phyloP scores from a whole-genome alignment of 768 basidiomycete species.

The Tricholoma matsutake region DNA sequence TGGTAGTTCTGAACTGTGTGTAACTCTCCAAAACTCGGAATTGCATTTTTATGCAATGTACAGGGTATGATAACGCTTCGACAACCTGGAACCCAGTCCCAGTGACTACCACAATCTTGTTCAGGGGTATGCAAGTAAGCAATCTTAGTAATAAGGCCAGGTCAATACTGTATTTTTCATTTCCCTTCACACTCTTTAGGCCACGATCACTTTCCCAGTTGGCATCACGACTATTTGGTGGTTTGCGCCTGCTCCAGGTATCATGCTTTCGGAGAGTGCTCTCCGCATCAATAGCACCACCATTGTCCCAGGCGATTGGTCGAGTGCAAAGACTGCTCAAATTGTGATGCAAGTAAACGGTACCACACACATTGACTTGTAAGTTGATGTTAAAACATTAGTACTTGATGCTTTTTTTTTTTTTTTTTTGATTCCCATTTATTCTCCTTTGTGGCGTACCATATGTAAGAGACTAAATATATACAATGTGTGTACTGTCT shows the following conservation, averaged over 20 bases:
- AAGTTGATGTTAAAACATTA: no score
- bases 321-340: no score
- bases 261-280: no score
- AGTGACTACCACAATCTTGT: constrained; percentile 58
- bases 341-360: no score
- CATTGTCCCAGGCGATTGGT: no score
- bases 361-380: no score
- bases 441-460: no score
- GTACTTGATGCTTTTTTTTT: no score
- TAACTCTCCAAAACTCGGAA: not conserved
- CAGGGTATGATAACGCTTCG: constrained; percentile 46
- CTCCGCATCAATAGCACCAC: no score
- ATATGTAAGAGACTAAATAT: no score
- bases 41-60: not conserved
- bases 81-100: constrained; percentile 56
- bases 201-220: constrained; percentile 74
- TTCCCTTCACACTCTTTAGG: constrained; percentile 32
- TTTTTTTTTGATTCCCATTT: no score
- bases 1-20: constrained; percentile 73
- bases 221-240: constrained; percentile 62
- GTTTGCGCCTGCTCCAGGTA: constrained; percentile 26
- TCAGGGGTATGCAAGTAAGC: constrained; percentile 54
- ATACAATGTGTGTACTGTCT: no score
- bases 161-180: not conserved
- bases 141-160: constrained; percentile 6